Evolutionary conservation across 2,329 filamentous ascomycete genomes (phyloP), one percentile per base, ranked within the genome.

Genomic region (Monosporascus sp.): DNA sequence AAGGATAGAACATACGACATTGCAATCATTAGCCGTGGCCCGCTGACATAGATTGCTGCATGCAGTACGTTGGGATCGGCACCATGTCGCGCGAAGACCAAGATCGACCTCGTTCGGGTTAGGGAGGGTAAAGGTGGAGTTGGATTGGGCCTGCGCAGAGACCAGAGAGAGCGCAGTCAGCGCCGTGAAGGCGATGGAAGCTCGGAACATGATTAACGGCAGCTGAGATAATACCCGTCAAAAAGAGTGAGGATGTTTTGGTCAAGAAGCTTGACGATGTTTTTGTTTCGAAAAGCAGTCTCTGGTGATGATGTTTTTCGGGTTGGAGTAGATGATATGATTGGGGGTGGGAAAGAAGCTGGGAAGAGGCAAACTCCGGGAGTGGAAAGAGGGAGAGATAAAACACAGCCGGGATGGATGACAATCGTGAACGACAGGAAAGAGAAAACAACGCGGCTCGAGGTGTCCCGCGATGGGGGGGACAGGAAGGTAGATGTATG

Each of bases 41-140:
- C 63, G 58, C 50, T 64, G 65, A 69, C 80, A 83, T 41, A 83
- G 73, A 24, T 67, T 67, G 47, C 56, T 55, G 70, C 80, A 83
- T 39, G 74, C 76, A 65, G 79, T 75, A 54, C 65, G 67, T 71
- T 83, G 70, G 42, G 72, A 78, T 50, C 62, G 64, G 66, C 80
- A 83, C 80, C 79, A 83, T 18, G 61, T 52, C 47, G 74, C 79
- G 54, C 49, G 41, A 44, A n/a, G 56, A 36, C 60, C 57, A 22
- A 68, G 56, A 2, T 65, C 47, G 27, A 80, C 68, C 5, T 52
- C 47, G 57, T 47, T 60, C 27, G 73, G 66, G 60, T 77, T 61
- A 8, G 42, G 22, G 56, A 82, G 73, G 50, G 68, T 75, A 63
- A 74, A 80, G 67, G 74, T 75, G 51, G 64, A 66, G 57, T 66